Base-by-base conservation (phyloP, 805 yeast genomes). In the Metschnikowia sp. region DNA sequence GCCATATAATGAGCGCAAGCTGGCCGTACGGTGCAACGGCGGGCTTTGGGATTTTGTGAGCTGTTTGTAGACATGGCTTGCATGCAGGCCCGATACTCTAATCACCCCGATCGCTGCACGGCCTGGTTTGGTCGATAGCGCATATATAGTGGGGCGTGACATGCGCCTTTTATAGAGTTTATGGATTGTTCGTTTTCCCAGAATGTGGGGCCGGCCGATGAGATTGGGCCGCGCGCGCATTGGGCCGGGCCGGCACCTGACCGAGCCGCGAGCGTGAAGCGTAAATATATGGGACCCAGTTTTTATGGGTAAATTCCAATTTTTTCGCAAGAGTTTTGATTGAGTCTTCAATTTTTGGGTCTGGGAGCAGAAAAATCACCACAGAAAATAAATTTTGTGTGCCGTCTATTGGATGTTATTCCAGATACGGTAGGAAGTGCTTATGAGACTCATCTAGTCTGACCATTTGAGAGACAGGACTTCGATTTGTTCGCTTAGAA, bases 101-200 rank as follows among this genome's bases (percentile, higher is more conserved):
- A 94, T 75, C 1, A 94, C 88, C 0, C 90, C 96, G 22, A 94
- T 82, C 0, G 97, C 99, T 0, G 97, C 78, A 49, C 84, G 75
- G 0, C 89, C 83, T 0, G 86, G 80, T 8, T 86, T 82, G 0
- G 98, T 92, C 0, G 98, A 88, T 13, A 90, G 69, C 0, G 99
- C 99, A 69, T 85, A 94, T 1, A 94, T 83, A 0, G 99, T 94
- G 9, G 94, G 85, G 30, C 51, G 50, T 18, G 47, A 36, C 50
- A 50, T 50, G 19, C 8, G 10, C 5, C 26, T 22, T 22, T 22
- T 22, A 7, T 22, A 22, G 26, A 22, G 26, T 22, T 22, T 22
- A 7, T 7, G 26, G 26, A 22, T 22, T 22, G 7, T 22, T 22
- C 26, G 26, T 22, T 22, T 3, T 2, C 7, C 26, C 26, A 22